Percentiles rank a stretch among this genome's conserved stretches.
Conservation (phyloP, 768 basidiomycete genomes). For the Lentinula guzmanii region DNA sequence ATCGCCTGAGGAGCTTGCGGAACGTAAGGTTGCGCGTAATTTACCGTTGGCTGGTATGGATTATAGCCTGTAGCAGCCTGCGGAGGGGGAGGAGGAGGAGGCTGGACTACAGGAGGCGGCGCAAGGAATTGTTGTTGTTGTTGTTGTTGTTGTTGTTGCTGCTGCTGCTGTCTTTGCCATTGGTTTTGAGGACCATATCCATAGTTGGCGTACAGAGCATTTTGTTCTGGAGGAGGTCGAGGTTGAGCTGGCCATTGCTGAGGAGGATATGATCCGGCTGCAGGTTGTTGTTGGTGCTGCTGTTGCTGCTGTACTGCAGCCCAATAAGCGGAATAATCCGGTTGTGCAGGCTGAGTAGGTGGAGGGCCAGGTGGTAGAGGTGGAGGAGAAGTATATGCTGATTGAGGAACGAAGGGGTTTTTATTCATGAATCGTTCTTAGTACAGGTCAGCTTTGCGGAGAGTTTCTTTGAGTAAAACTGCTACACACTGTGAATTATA, state of each 20-base stretch:
- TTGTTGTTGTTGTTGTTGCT: conserved; percentile 34
- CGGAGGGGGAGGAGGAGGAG: conserved; percentile 49
- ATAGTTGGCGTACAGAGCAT: conserved; percentile 85
- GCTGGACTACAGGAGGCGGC: conserved; percentile 46
- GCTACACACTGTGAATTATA: not conserved
- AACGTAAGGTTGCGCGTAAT: conserved; percentile 61
- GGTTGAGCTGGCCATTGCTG: conserved; percentile 65
- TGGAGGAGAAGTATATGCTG: conserved; percentile 62
- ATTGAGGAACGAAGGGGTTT: conserved; percentile 73
- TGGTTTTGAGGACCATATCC: conserved; percentile 73
- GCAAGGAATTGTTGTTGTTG: conserved; percentile 46
- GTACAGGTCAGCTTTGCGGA: not conserved
- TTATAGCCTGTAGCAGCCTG: conserved; percentile 62
- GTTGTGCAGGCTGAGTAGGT: conserved; percentile 58
- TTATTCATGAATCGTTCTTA: conserved; percentile 55
- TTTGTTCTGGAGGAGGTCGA: conserved; percentile 71
- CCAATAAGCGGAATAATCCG: conserved; percentile 80
- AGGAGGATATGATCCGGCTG: conserved; percentile 43
- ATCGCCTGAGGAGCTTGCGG: conserved; percentile 56
- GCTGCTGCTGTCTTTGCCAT: conserved; percentile 62
- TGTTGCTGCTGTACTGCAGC: conserved; percentile 44
- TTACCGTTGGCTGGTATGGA: conserved; percentile 67
- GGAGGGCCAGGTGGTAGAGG: conserved; percentile 79
- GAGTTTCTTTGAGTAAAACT: not conserved
- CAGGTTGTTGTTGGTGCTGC: conserved; percentile 26